Base-by-base conservation (phyloP, 2,329 filamentous ascomycete genomes). In the Aspergillus japonicus region DNA sequence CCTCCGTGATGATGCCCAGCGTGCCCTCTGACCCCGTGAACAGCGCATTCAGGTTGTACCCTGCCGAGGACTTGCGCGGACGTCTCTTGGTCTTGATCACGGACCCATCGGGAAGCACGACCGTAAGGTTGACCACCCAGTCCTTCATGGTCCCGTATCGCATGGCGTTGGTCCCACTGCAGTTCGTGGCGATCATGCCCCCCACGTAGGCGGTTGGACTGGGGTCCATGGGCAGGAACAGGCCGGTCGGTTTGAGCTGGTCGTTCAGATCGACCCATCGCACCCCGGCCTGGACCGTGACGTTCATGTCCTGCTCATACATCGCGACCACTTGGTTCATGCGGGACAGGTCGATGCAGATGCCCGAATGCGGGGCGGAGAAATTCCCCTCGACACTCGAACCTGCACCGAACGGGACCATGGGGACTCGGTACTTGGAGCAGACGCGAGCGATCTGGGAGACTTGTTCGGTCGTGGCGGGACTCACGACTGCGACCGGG, bases 141-240 rank as follows among this genome's bases (percentile, higher is more conserved):
- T 91, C 88, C 65, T 87, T 89, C 88, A 91, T 90, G 0, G 88
- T 90, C 0, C 88, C 88, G 66, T 90, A 90, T 56, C 87, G 78
- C 56, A 83, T 78, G 0, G 83, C 83, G 64, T 85, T 85, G 0
- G 83, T 85, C 0, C 83, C 83, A 31, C 53, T 55, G 53, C 53
- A 55, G 33, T 55, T 55, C 1, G 53, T 55, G n/a, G 53, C 53
- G 1, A 55, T 47, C 53, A 55, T 55, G 11, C 53, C 53, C 0
- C 53, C 53, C 0, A 48, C 29, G 23, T 55, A 55, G n/a, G 53
- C 53, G 7, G 53, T 55, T 14, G 53, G 53, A 35, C 53, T 26
- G 11, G 53, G 53, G 26, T 55, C 53, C 53, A 55, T 55, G 42
- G 53, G 53, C n/a, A 55, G 26, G 26, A 55, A 55, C n/a, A 55